These are phyloP conservation scores for Anthoceros angustus DNA, from an alignment of 225 moss, liverwort and hornwort genomes.

Conservation along the genomic window DNA sequence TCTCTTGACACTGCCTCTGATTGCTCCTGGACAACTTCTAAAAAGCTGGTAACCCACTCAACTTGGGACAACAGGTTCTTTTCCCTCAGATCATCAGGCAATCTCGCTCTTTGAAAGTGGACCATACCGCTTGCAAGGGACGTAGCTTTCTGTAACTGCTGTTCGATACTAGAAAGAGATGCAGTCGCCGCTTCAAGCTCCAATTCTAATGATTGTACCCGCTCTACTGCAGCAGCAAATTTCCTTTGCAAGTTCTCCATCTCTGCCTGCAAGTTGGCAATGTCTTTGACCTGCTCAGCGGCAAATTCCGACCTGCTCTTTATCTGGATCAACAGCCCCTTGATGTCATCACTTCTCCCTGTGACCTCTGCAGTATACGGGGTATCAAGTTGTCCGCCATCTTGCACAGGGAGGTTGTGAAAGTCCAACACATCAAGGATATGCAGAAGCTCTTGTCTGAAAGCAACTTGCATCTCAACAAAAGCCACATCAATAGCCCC, in stretches of 20 bases:
- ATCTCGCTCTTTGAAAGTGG: not conserved
- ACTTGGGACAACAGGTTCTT: not conserved
- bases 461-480: not conserved
- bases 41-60: not conserved
- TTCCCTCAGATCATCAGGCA: not conserved
- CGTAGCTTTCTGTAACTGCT: not conserved
- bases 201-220: not conserved
- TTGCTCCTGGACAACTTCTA: not conserved
- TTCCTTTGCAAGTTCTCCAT: not conserved
- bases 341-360: constrained; percentile 5
- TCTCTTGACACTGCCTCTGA: not conserved
- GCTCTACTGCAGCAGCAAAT: not conserved
- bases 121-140: not conserved
- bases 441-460: not conserved
- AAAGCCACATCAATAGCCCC: not conserved
- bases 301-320: too few relatives aligned
- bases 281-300: too few relatives aligned
- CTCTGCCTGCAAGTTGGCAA: not conserved
- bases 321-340: too few relatives aligned
- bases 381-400: constrained; percentile 11
- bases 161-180: not conserved
- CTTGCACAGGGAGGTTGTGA: constrained; percentile 5
- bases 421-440: not conserved
- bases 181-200: not conserved
- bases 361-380: constrained; percentile 10